A percentile compares a stretch with the other conserved stretches of the same genome.
phyloP scores from a whole-genome alignment of 1,139 yeast genomes.

The Geotrichum phurueaensis region DNA sequence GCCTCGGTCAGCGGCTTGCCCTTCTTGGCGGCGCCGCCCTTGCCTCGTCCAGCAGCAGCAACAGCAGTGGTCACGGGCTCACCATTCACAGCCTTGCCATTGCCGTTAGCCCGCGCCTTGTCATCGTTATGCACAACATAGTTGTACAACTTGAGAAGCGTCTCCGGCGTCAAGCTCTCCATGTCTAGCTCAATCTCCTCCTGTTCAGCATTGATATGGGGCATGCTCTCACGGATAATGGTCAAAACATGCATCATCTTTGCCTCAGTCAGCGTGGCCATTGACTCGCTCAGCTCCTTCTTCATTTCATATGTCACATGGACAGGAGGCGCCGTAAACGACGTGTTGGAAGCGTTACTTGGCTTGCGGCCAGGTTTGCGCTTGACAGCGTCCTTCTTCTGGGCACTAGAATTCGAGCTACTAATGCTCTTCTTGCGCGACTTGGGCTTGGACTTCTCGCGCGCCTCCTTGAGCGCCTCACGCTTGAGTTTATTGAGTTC shows the following conservation, averaged over 20 bases:
- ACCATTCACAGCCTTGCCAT: conserved; percentile 26
- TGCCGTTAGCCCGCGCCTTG: conserved; percentile 40
- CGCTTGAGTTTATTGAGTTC: conserved; percentile 78
- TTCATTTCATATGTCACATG: conserved; percentile 84
- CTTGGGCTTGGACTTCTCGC: conserved; percentile 29
- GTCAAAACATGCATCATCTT: conserved; percentile 78
- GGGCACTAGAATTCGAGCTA: background rate
- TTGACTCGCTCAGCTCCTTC: conserved; percentile 83
- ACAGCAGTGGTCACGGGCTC: conserved; percentile 15
- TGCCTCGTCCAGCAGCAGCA: conserved; percentile 15
- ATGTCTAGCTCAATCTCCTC: conserved; percentile 94
- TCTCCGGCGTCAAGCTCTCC: conserved; percentile 83
- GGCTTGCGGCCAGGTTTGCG: background rate
- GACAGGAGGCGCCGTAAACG: background rate
- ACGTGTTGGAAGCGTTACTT: background rate
- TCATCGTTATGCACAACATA: conserved; percentile 45
- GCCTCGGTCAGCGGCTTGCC: conserved; percentile 54
- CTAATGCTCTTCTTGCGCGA: background rate
- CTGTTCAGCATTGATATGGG: conserved; percentile 64
- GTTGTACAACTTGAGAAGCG: conserved; percentile 77
- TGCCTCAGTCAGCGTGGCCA: conserved; percentile 65
- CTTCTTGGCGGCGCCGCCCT: conserved; percentile 37
- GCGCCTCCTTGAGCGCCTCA: conserved; percentile 51
- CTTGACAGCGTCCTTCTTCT: background rate
- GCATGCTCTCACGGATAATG: conserved; percentile 81